These are phyloP conservation scores for Hordeum pubiflorum DNA, from an alignment of 202 grass and related monocot genomes.

Conservation along the genomic window DNA sequence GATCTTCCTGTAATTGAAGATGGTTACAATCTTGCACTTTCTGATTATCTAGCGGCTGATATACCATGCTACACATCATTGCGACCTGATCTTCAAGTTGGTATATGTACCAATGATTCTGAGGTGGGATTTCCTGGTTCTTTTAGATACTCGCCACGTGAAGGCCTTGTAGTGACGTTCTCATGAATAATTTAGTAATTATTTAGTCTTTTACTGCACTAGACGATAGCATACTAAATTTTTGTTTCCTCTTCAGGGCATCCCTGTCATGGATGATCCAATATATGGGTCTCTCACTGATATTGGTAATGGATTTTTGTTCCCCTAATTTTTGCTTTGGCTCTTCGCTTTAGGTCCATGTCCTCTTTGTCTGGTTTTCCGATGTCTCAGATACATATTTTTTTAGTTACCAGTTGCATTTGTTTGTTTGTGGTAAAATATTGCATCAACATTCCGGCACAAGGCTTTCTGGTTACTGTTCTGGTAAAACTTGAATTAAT, in stretches of 20 bases:
- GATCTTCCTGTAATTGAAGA: constrained; percentile 66
- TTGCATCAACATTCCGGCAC: not conserved
- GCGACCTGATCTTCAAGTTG: constrained; percentile 66
- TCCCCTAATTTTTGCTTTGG: not conserved
- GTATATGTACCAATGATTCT: constrained; percentile 39
- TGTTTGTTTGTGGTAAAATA: not conserved
- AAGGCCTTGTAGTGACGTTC: not conserved
- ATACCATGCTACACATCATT: constrained; percentile 65
- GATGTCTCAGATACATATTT: constrained; percentile 3
- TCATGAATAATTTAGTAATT: not conserved
- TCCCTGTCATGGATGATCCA: constrained; percentile 66
- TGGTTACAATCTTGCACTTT: constrained; percentile 61
- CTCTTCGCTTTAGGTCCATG: not conserved
- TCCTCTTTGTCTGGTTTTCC: not conserved
- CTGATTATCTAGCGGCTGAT: constrained; percentile 69
- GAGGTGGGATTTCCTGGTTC: constrained; percentile 35
- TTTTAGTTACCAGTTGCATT: not conserved
- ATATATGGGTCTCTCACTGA: constrained; percentile 89
- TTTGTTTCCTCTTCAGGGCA: constrained; percentile 38
- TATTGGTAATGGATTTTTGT: constrained; percentile 45
- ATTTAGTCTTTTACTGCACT: constrained; percentile 10
- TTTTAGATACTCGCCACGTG: constrained; percentile 20
- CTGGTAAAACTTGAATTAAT: not conserved
- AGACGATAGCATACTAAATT: constrained; percentile 11
- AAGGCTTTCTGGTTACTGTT: not conserved